phyloP scores from a whole-genome alignment of 345 rosid genomes.

The Atalantia buxifolia region DNA sequence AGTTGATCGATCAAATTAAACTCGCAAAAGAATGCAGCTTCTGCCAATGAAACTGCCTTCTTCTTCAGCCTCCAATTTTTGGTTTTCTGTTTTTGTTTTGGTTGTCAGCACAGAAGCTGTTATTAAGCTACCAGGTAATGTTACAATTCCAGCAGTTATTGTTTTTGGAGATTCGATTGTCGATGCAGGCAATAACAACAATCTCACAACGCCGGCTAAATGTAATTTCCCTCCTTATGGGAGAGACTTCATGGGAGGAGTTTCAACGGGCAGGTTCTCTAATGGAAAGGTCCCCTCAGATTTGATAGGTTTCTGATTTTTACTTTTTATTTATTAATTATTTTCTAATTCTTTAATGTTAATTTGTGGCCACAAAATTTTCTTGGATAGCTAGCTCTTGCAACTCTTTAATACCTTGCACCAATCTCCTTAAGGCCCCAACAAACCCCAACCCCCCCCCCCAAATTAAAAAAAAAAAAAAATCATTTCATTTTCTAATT shows the following conservation, averaged over 20 bases:
- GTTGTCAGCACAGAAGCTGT: background rate
- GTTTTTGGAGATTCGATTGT: slow-evolving; percentile 45
- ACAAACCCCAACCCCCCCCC: too few relatives aligned
- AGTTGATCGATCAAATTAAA: background rate
- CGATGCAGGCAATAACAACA: slow-evolving; percentile 40
- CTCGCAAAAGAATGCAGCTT: slow-evolving; percentile 16
- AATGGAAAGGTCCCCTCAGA: slow-evolving; percentile 43
- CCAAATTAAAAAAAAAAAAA: too few relatives aligned
- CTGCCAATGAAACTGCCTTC: background rate
- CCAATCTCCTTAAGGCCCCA: too few relatives aligned
- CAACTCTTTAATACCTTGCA: too few relatives aligned
- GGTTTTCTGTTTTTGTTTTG: background rate
- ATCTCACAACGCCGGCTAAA: slow-evolving; percentile 18
- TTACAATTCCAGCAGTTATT: slow-evolving; percentile 18
- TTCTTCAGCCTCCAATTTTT: background rate
- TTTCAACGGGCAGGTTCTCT: slow-evolving; percentile 35
- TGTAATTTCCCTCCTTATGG: slow-evolving; percentile 48
- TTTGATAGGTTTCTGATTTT: slow-evolving; percentile 20
- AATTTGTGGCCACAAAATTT: background rate
- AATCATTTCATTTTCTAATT: background rate
- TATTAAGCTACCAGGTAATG: slow-evolving; percentile 1
- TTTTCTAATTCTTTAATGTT: background rate
- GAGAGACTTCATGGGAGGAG: slow-evolving; percentile 26
- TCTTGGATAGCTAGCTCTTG: background rate
- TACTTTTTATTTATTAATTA: background rate